Conservation (phyloP, 2,329 filamentous ascomycete species). For the Fusarium sp. region DNA sequence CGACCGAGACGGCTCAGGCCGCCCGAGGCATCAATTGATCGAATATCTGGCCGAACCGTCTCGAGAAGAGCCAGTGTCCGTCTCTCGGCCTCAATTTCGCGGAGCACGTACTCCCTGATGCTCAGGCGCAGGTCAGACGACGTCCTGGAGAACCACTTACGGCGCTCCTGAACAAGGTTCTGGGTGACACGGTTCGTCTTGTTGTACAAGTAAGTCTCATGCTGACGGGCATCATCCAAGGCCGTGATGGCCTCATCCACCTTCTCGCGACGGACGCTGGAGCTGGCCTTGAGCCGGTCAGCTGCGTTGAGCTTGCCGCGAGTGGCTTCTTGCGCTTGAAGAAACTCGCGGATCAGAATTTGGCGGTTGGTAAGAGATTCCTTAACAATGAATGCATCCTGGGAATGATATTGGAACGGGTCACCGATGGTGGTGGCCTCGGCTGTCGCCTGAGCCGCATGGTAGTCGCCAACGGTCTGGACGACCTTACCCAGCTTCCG, state of each 20-base stretch:
- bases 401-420: conserved; percentile 92
- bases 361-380: conserved; percentile 98
- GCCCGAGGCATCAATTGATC: conserved; percentile 90
- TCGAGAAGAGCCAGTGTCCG: conserved; percentile 93
- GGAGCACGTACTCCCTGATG: conserved; percentile 91
- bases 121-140: conserved; percentile 84
- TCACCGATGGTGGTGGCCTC: conserved; percentile 96
- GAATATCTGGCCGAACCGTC: conserved; percentile 90
- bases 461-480: conserved; percentile 93
- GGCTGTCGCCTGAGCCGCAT: conserved; percentile 95
- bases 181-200: conserved; percentile 91
- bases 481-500: conserved; percentile 94
- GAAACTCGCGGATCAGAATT: conserved; percentile 91
- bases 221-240: conserved; percentile 86
- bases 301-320: conserved; percentile 86
- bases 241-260: conserved; percentile 96
- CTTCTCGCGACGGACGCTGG: conserved; percentile 91
- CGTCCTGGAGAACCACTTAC: conserved; percentile 91
- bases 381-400: conserved; percentile 97
- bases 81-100: conserved; percentile 95
- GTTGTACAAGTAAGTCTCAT: conserved; percentile 83
- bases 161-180: conserved; percentile 88
- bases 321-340: conserved; percentile 89
- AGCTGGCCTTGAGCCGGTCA: conserved; percentile 87
- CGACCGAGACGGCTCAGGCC: conserved; percentile 90